These are phyloP conservation scores for Takakia lepidozioides DNA, from an alignment of 225 moss, liverwort and hornwort genomes.

Conservation along the genomic window DNA sequence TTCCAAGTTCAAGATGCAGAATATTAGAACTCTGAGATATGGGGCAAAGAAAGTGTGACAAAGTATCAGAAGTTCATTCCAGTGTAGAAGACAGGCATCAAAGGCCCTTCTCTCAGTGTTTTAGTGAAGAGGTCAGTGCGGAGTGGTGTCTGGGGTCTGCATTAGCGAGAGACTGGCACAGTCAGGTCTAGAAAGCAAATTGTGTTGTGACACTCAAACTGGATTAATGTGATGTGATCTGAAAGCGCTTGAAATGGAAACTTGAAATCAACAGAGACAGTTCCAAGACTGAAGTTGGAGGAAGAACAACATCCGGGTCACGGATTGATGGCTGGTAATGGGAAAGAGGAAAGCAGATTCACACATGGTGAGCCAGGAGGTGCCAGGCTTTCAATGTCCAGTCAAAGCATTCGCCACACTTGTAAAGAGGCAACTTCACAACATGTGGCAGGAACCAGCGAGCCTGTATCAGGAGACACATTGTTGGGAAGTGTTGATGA, in stretches of 20 bases:
- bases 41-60: too few species aligned
- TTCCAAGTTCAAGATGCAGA: neutral
- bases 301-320: conserved; percentile 21
- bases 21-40: too few species aligned
- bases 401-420: conserved; percentile 13
- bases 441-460: conserved; percentile 20
- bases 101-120: neutral
- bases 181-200: too few species aligned
- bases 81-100: neutral
- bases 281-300: conserved; percentile 21
- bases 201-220: too few species aligned
- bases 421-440: conserved; percentile 23
- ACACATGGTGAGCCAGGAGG: conserved; percentile 26
- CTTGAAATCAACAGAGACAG: conserved; percentile 8
- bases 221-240: too few species aligned
- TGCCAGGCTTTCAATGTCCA: conserved; percentile 1
- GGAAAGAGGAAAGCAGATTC: conserved; percentile 30
- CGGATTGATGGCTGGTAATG: conserved; percentile 39
- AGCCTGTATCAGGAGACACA: conserved; percentile 2
- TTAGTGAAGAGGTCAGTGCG: too few species aligned
- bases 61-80: too few species aligned
- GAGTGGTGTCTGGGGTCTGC: too few species aligned
- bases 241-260: too few species aligned
- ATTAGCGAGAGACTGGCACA: too few species aligned
- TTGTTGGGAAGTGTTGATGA: conserved; percentile 19